Evolutionary conservation across 352 stramenopile genomes (phyloP), one percentile per base, ranked within the genome.

Genomic region (Pythium aristosporum): DNA sequence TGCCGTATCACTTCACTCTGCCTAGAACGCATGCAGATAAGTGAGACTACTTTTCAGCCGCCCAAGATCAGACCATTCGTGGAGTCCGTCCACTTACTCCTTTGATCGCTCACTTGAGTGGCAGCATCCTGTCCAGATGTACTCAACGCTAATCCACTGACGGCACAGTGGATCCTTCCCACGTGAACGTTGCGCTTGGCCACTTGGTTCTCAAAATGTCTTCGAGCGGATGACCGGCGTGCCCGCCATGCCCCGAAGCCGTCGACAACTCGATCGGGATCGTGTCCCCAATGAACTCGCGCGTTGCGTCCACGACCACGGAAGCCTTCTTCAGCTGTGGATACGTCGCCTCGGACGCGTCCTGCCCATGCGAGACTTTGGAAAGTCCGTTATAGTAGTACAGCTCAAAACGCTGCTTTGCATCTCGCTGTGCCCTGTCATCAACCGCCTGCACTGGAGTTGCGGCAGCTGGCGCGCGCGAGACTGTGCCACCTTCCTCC

Each of bases 191-290:
- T 28, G 80, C 80, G 18, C 54, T 68, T 0, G 64, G 68, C 86
- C 86, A 95, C 58, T 89, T 90, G 36, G 86, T 95, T 53, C 82
- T 83, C 48, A 95, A 65, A 48, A 92, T 85, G 64, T 92, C 84
- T 68, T 95, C 86, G 5, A 95, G 61, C 1, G 82, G 73, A 50
- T 72, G 65, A 7, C 72, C 80, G 1, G 66, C 73, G 57, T 89
- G 73, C 9, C 80, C 82, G 11, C 78, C 74, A 61, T 71, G 76
- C 15, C 48, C 57, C 2, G 75, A 56, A 12, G 42, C 48, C 8
- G 63, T 65, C 56, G 15, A 72, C 50, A 65, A 77, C 72, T 42
- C 70, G 30, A 91, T 85, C 3, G 82, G 80, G 15, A 90, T 79
- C 5, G 82, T 87, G 52, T 85, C 73, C 18, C 85, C 85, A 56